These are phyloP conservation scores for Bacidia rubella DNA, from an alignment of 495 filamentous ascomycete genomes.

Conservation along the genomic window DNA sequence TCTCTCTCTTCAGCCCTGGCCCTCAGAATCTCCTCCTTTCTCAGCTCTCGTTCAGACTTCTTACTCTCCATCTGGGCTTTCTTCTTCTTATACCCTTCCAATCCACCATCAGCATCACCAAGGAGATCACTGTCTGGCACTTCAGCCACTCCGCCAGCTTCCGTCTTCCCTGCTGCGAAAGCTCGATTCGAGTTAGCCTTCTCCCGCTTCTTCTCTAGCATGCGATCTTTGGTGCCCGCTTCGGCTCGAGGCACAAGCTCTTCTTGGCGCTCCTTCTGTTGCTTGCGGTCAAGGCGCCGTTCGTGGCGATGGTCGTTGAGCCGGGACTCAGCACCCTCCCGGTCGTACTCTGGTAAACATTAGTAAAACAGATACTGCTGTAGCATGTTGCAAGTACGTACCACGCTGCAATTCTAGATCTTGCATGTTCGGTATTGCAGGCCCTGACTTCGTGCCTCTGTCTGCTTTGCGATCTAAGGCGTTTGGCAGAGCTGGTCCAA, in stretches of 20 bases:
- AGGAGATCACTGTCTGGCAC: constrained; percentile 17
- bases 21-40: constrained; percentile 17
- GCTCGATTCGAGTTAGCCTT: constrained; percentile 33
- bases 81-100: constrained; percentile 17
- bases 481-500: constrained; percentile 56
- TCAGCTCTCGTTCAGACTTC: constrained; percentile 19
- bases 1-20: constrained; percentile 18
- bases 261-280: constrained; percentile 52
- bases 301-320: constrained; percentile 43
- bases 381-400: too few relatives aligned
- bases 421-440: constrained; percentile 58
- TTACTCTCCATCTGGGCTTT: constrained; percentile 19
- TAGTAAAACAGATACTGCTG: neutral
- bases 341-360: constrained; percentile 31
- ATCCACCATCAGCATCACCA: constrained; percentile 15
- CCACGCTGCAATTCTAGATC: constrained; percentile 62
- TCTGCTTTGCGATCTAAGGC: constrained; percentile 16
- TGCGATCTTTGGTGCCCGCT: constrained; percentile 69
- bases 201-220: constrained; percentile 69
- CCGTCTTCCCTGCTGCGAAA: constrained; percentile 26
- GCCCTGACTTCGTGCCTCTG: constrained; percentile 36
- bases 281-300: constrained; percentile 46
- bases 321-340: constrained; percentile 38
- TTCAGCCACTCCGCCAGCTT: constrained; percentile 15
- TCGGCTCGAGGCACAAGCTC: constrained; percentile 77